Evolutionary conservation across 306 rosid genomes (phyloP).

Genomic region (Phaseolus lunatus): DNA sequence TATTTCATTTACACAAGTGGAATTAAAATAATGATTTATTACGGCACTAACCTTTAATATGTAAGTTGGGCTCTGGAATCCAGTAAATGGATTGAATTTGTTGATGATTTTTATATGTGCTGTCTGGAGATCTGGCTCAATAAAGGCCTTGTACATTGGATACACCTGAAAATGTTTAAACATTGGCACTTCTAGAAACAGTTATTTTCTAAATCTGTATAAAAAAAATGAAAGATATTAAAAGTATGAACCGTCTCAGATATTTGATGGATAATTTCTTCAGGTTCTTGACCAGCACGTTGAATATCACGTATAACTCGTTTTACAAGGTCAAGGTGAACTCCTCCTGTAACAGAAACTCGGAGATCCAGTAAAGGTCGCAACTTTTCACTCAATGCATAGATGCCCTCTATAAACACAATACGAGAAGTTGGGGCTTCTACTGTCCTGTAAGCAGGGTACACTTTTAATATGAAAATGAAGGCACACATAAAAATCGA

Average conservation of each 20-base stretch:
- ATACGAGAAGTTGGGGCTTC: constrained; percentile 91
- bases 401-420: constrained; percentile 95
- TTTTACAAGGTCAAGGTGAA: constrained; percentile 98
- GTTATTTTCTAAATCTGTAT: constrained; percentile 23
- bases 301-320: constrained; percentile 96
- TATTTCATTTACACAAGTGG: background rate
- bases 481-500: constrained; percentile 19
- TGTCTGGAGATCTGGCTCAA: constrained; percentile 97
- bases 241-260: constrained; percentile 81
- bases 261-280: constrained; percentile 99
- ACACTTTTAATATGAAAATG: constrained; percentile 29
- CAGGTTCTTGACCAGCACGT: constrained; percentile 98
- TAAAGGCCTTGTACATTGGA: constrained; percentile 99
- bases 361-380: constrained; percentile 92
- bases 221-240: constrained; percentile 37
- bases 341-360: constrained; percentile 98
- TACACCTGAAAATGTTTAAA: constrained; percentile 71
- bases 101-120: constrained; percentile 93
- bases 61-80: constrained; percentile 96
- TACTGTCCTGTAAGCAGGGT: constrained; percentile 77
- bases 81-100: constrained; percentile 97
- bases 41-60: constrained; percentile 75
- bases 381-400: constrained; percentile 93
- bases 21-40: constrained; percentile 20
- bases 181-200: constrained; percentile 45